phyloP scores from a whole-genome alignment of 306 rosid species.

The Oemleria cerasiformis region DNA sequence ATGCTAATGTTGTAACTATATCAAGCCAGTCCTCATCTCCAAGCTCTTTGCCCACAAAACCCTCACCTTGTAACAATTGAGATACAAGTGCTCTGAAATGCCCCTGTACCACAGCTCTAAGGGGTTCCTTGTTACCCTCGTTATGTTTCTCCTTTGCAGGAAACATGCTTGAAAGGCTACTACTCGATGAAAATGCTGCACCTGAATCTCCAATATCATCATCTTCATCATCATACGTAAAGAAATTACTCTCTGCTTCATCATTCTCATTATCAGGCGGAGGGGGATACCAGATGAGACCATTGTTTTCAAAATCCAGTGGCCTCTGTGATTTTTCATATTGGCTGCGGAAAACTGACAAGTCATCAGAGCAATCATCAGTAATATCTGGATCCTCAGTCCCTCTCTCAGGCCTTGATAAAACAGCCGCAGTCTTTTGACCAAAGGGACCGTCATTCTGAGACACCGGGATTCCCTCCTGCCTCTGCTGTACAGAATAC shows the following conservation, averaged over 20 bases:
- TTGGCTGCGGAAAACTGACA: conserved; percentile 49
- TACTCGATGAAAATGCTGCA: conserved; percentile 61
- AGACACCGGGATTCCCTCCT: conserved; percentile 41
- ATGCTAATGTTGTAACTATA: conserved; percentile 66
- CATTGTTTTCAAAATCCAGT: conserved; percentile 84
- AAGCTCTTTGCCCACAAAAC: conserved; percentile 56
- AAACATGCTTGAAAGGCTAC: conserved; percentile 67
- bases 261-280: conserved; percentile 73
- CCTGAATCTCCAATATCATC: conserved; percentile 89
- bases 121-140: conserved; percentile 77
- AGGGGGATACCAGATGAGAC: conserved; percentile 84
- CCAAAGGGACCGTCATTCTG: conserved; percentile 39
- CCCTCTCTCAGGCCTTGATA: conserved; percentile 56
- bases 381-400: conserved; percentile 55
- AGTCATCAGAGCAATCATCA: conserved; percentile 64
- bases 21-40: conserved; percentile 78
- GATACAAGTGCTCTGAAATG: conserved; percentile 94
- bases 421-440: conserved; percentile 61
- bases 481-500: conserved; percentile 59
- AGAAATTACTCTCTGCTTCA: conserved; percentile 60
- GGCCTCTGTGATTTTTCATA: conserved; percentile 55
- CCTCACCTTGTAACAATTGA: conserved; percentile 85
- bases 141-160: conserved; percentile 68
- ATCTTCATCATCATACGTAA: conserved; percentile 83
- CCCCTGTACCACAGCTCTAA: conserved; percentile 71